Conservation (phyloP, 805 yeast species). For the Candida jianshihensis region DNA sequence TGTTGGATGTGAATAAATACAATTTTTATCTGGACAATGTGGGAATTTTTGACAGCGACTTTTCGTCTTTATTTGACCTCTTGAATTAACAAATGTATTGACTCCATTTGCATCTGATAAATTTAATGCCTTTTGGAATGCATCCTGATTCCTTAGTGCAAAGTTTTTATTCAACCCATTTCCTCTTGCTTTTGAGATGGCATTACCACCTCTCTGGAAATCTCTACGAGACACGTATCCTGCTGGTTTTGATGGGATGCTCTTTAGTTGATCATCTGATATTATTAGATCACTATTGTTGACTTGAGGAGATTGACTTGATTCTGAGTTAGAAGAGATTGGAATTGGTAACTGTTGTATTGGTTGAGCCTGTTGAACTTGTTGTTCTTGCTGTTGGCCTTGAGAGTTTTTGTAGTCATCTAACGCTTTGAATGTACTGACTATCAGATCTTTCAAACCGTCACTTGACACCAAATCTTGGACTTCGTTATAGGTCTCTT, state of each 20-base stretch:
- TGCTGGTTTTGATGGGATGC: conserved; percentile 15
- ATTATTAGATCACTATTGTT: conserved; percentile 6
- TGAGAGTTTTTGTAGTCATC: conserved; percentile 22
- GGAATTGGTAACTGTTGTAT: conserved; percentile 13
- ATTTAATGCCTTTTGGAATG: conserved; percentile 33
- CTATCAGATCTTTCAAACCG: conserved; percentile 50
- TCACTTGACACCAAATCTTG: conserved; percentile 54
- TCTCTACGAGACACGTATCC: conserved; percentile 5
- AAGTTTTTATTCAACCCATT: conserved; percentile 15
- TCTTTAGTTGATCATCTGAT: conserved; percentile 2
- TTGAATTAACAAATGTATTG: conserved; percentile 19
- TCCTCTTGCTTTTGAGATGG: conserved; percentile 3
- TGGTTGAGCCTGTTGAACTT: conserved; percentile 7
- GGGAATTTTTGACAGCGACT: conserved; percentile 71
- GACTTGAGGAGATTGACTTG: background rate
- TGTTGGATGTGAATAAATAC: conserved; percentile 77
- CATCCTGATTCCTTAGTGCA: conserved; percentile 23
- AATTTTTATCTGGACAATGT: conserved; percentile 56
- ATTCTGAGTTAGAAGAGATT: conserved; percentile 10
- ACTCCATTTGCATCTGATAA: conserved; percentile 26
- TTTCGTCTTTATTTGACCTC: conserved; percentile 40
- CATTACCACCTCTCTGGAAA: conserved; percentile 3
- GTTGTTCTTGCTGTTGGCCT: conserved; percentile 11
- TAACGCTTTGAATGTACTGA: conserved; percentile 51
- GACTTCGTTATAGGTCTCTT: conserved; percentile 55